Conservation (phyloP, 257 asterid species). For the Rauvolfia tetraphylla region DNA sequence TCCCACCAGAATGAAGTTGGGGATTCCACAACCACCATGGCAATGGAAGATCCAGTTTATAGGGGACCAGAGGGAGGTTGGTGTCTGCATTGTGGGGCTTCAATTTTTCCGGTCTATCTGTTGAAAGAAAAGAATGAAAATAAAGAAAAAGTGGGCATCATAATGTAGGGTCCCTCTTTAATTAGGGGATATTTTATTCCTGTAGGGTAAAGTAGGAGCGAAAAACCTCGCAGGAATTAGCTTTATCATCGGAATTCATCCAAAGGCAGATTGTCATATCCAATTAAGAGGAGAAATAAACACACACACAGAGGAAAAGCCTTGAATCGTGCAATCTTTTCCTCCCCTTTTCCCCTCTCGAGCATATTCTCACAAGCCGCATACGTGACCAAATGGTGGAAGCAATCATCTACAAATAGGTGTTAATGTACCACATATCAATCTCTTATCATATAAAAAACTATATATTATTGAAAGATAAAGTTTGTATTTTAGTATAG, state of each 20-base stretch:
- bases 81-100: background rate
- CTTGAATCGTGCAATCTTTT: constrained; percentile 6
- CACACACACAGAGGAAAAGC: constrained; percentile 5
- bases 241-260: background rate
- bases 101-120: background rate
- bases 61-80: background rate
- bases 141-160: background rate
- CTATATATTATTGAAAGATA: background rate
- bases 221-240: constrained; percentile 12
- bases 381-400: constrained; percentile 18
- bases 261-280: background rate
- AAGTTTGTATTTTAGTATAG: background rate
- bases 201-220: constrained; percentile 25
- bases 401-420: constrained; percentile 19
- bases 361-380: constrained; percentile 4
- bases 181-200: constrained; percentile 10
- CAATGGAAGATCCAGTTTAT: background rate
- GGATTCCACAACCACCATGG: background rate
- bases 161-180: constrained; percentile 6
- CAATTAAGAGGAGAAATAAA: background rate
- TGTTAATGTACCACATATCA: background rate
- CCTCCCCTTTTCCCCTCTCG: background rate
- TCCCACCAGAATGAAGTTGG: background rate
- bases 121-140: background rate
- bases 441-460: background rate